phyloP scores from a whole-genome alignment of 345 rosid species.

The Hibiscus syriacus region DNA sequence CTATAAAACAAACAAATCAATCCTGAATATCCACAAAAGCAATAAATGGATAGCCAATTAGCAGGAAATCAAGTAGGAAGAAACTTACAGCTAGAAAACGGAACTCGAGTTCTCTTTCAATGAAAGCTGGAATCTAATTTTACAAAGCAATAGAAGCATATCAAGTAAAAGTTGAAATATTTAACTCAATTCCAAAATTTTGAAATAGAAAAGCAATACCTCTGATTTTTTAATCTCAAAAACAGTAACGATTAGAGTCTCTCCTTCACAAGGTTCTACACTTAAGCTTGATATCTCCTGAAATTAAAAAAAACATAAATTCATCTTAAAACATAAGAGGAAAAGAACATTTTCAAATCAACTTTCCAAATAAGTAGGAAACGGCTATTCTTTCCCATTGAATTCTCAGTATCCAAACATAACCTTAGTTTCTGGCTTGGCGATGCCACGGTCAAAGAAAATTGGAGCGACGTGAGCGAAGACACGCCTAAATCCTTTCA shows the following conservation, averaged over 20 bases:
- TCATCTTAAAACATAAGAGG: not conserved
- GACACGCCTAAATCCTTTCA: constrained; percentile 73
- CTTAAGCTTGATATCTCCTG: constrained; percentile 93
- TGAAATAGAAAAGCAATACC: constrained; percentile 30
- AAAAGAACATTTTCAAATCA: not conserved
- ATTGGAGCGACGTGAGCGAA: constrained; percentile 80
- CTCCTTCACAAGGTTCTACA: constrained; percentile 72
- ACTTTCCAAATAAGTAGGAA: not conserved
- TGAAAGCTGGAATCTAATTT: constrained; percentile 76
- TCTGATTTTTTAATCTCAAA: constrained; percentile 68
- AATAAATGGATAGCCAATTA: not conserved
- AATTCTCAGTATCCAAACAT: not conserved
- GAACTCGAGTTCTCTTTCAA: constrained; percentile 75
- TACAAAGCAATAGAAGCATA: constrained; percentile 1
- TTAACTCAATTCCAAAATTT: not conserved
- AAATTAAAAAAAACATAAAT: constrained; percentile 7
- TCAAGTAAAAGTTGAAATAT: not conserved
- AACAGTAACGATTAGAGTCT: constrained; percentile 67
- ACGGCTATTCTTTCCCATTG: not conserved
- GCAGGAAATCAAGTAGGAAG: not conserved
- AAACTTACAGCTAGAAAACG: constrained; percentile 79
- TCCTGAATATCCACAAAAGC: not conserved
- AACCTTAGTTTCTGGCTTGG: constrained; percentile 82
- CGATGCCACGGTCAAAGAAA: constrained; percentile 91
- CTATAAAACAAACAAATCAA: constrained; percentile 24